Evolutionary conservation across 306 rosid species (phyloP).

Genomic region (Rosa rugosa): DNA sequence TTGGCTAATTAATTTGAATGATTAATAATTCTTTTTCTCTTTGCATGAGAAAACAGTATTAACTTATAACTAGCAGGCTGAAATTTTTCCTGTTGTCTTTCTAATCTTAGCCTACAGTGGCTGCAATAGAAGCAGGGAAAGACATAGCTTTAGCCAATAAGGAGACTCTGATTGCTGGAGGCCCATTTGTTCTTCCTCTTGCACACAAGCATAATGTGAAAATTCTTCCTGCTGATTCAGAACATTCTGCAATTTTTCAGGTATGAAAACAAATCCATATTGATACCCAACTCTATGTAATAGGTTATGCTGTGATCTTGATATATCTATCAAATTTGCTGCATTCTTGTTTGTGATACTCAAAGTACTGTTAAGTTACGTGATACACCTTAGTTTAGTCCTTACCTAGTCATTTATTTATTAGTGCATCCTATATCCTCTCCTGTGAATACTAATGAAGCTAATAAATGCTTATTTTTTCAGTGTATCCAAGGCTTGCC

Average conservation of each 20-base stretch:
- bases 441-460: constrained; percentile 19
- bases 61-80: constrained; percentile 29
- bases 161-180: constrained; percentile 98
- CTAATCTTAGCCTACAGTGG: constrained; percentile 85
- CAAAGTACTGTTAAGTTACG: constrained; percentile 7
- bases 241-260: constrained; percentile 99
- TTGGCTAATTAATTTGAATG: neutral
- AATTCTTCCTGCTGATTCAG: constrained; percentile 99
- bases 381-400: constrained; percentile 9
- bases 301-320: constrained; percentile 10
- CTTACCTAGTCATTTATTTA: constrained; percentile 13
- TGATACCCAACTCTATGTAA: constrained; percentile 8
- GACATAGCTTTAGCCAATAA: constrained; percentile 99
- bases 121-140: constrained; percentile 98
- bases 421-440: constrained; percentile 6
- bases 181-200: constrained; percentile 98
- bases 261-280: constrained; percentile 33
- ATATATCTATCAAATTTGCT: neutral
- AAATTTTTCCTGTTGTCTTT: constrained; percentile 31
- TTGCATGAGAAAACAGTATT: neutral
- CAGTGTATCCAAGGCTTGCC: constrained; percentile 99
- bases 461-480: constrained; percentile 32
- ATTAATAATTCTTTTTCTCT: too few relatives aligned
- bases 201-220: constrained; percentile 91
- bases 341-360: neutral